Percentiles rank a stretch among this genome's conserved stretches.
These are phyloP conservation scores for Jasminum sambac DNA, from an alignment of 257 asterid species.

Conservation along the genomic window DNA sequence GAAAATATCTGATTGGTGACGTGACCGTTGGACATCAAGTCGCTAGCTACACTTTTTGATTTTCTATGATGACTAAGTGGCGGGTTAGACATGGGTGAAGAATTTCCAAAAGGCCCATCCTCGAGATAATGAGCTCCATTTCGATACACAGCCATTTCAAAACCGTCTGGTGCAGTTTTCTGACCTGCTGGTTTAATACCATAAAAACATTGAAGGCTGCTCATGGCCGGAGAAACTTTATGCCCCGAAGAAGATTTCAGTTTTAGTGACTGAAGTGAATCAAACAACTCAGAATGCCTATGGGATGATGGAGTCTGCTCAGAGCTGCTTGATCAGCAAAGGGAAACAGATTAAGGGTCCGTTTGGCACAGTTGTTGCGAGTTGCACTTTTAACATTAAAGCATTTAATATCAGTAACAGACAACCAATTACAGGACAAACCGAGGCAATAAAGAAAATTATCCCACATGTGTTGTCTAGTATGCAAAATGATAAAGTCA, in stretches of 20 bases:
- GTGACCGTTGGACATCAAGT: slow-evolving; percentile 40
- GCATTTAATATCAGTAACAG: not conserved
- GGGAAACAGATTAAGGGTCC: slow-evolving; percentile 23
- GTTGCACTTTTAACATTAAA: too few relatives aligned
- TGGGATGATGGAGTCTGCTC: slow-evolving; percentile 43
- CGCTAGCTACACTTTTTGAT: slow-evolving; percentile 63
- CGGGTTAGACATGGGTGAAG: slow-evolving; percentile 38
- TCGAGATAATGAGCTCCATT: slow-evolving; percentile 53
- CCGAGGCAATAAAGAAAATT: not conserved
- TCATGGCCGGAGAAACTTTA: slow-evolving; percentile 63
- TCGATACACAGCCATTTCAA: slow-evolving; percentile 59
- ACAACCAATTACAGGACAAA: not conserved
- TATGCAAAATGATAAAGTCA: not conserved
- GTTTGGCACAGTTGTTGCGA: too few relatives aligned
- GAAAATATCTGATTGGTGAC: slow-evolving; percentile 29
- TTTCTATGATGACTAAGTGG: slow-evolving; percentile 61
- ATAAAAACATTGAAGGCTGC: slow-evolving; percentile 56
- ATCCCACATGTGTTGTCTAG: not conserved
- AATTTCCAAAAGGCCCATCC: slow-evolving; percentile 42
- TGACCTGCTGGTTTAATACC: slow-evolving; percentile 45
- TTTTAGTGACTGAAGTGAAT: slow-evolving; percentile 73
- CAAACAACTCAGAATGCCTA: slow-evolving; percentile 69
- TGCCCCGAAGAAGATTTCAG: slow-evolving; percentile 53
- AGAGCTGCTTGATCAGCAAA: slow-evolving; percentile 63
- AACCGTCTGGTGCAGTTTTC: slow-evolving; percentile 45